Base-by-base conservation (phyloP, 805 yeast species). In the Deakozyma indianensis region DNA sequence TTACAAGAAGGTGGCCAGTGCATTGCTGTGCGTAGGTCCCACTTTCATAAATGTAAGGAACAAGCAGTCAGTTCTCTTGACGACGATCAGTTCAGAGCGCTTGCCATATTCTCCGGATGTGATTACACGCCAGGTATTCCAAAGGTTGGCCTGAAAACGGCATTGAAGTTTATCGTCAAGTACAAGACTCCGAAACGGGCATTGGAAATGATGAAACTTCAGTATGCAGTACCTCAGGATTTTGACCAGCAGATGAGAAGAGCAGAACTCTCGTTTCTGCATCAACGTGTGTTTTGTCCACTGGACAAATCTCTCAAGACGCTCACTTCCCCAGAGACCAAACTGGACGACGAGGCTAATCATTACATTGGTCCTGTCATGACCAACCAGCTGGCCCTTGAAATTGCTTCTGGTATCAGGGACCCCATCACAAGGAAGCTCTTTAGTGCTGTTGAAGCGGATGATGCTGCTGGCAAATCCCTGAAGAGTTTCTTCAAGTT, bases 101-200 rank as follows among this genome's bases (percentile, higher is more conserved):
- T 85, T 63, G 97, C 95, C 1, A 80, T 88, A 53, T 58, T 92
- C 3, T 76, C 95, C n/a, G 99, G 99, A 0, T 92, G 99, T 64
- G 99, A 92, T 61, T 92, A 92, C 57, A 84, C 96, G 0, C 76
- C 77, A 45, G 98, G 99, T 0, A 68, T 92, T 4, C 74, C 81
- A 0, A 80, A 82, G 1, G 70, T 90, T 15, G 99, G 98, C 0
- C 68, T 87, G 7, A 75, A 77, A 41, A 83, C 80, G 23, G 94
- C 96, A 0, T 73, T 82, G 45, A 66, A 64, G 35, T 58, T 81
- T 41, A 78, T 85, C 1, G 67, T 68, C 45, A 67, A 71, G 46
- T 69, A 69, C 53, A 61, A 64, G 21, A 67, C 69, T 1, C 68
- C 80, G 52, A 80, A 79, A 15, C 67, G 75, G 35, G 73, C 82